These are phyloP conservation scores for Mucor lusitanicus DNA, from an alignment of 371 early-diverging fungal species.

Conservation along the genomic window DNA sequence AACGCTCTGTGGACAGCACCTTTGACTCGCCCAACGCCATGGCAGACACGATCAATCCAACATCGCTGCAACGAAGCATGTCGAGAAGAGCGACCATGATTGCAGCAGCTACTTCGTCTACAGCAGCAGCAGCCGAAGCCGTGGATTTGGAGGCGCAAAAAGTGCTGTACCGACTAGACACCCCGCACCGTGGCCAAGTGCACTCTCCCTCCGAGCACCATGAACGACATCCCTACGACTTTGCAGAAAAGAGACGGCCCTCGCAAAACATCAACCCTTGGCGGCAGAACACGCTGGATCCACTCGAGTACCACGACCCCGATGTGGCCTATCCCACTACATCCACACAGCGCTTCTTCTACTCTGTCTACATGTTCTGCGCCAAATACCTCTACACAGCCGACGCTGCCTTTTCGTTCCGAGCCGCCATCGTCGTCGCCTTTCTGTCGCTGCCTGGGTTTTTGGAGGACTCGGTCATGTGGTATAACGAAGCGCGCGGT, in stretches of 20 bases:
- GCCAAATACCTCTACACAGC: slow-evolving; percentile 32
- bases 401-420: slow-evolving; percentile 40
- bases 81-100: slow-evolving; percentile 19
- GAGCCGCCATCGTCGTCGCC: slow-evolving; percentile 37
- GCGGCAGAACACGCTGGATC: slow-evolving; percentile 25
- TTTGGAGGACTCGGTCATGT: slow-evolving; percentile 28
- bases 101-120: background rate
- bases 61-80: slow-evolving; percentile 18
- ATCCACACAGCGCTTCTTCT: slow-evolving; percentile 31
- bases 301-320: slow-evolving; percentile 43
- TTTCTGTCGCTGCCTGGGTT: slow-evolving; percentile 39
- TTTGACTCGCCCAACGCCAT: slow-evolving; percentile 31
- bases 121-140: background rate
- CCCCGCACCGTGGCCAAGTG: slow-evolving; percentile 16
- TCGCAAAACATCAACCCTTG: slow-evolving; percentile 7
- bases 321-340: slow-evolving; percentile 45
- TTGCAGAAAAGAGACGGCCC: background rate
- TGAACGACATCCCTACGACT: background rate
- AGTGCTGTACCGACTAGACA: slow-evolving; percentile 8
- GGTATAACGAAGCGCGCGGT: slow-evolving; percentile 42
- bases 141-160: slow-evolving; percentile 11
- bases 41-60: slow-evolving; percentile 9
- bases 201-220: slow-evolving; percentile 9
- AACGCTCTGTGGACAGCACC: slow-evolving; percentile 8
- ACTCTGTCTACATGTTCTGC: slow-evolving; percentile 25